Conservation (phyloP, 805 yeast genomes). For the Ogataea degrootiae region DNA sequence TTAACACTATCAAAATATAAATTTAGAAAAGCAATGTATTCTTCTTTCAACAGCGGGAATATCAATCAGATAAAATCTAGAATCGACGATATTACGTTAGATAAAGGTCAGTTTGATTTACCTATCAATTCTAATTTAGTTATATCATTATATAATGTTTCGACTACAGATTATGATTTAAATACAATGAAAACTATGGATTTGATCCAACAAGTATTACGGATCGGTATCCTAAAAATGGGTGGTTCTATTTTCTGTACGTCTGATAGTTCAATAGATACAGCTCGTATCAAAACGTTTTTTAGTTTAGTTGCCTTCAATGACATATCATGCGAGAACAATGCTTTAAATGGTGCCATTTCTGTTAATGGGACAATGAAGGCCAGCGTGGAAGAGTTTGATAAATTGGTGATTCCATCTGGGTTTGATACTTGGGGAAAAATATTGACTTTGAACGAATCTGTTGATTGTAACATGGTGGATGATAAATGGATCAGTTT, state of each 20-base stretch:
- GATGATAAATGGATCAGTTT: conserved; percentile 2
- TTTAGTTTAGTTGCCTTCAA: background rate
- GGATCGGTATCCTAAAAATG: conserved; percentile 12
- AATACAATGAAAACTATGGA: conserved; percentile 17
- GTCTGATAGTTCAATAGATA: background rate
- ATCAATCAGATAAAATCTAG: background rate
- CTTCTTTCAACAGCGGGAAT: background rate
- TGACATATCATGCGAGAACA: background rate
- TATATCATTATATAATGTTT: conserved; percentile 6
- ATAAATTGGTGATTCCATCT: conserved; percentile 33
- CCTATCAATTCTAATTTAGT: background rate
- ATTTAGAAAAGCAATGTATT: background rate
- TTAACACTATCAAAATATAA: background rate
- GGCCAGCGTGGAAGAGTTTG: conserved; percentile 13
- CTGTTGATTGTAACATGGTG: conserved; percentile 24
- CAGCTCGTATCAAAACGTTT: background rate
- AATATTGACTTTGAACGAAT: conserved; percentile 36
- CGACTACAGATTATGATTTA: conserved; percentile 14
- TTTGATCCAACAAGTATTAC: conserved; percentile 22
- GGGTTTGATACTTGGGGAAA: conserved; percentile 52
- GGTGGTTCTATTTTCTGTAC: conserved; percentile 6
- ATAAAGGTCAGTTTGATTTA: background rate
- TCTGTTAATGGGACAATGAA: background rate
- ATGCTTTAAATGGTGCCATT: background rate
- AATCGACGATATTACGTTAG: background rate